phyloP scores from a whole-genome alignment of 768 basidiomycete species.

The Auriscalpium microsporum region DNA sequence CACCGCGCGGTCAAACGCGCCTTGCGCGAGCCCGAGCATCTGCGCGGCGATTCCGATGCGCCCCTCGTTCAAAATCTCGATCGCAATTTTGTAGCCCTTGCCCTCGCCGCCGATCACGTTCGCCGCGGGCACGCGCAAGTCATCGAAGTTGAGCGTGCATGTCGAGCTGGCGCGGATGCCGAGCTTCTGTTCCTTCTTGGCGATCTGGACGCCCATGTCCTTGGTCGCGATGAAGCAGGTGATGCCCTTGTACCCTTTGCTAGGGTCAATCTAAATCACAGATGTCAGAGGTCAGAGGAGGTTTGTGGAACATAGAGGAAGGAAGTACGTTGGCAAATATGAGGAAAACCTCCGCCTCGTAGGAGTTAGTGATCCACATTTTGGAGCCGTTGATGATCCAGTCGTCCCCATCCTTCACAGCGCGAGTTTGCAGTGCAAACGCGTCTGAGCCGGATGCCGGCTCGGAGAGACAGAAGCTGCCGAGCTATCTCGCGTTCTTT shows the following conservation, averaged over 20 bases:
- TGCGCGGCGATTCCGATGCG: constrained; percentile 98
- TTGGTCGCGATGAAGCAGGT: constrained; percentile 95
- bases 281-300: neutral
- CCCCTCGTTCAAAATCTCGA: constrained; percentile 94
- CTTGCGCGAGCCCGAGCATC: constrained; percentile 97
- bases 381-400: constrained; percentile 95
- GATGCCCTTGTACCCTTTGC: constrained; percentile 97
- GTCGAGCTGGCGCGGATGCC: constrained; percentile 96
- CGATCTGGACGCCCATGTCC: constrained; percentile 94
- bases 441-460: constrained; percentile 92
- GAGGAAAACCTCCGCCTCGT: constrained; percentile 84
- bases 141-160: constrained; percentile 91
- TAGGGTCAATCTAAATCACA: constrained; percentile 57
- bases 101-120: constrained; percentile 91
- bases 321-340: constrained; percentile 87
- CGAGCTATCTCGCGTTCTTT: constrained; percentile 47
- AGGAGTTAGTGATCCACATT: constrained; percentile 98
- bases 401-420: constrained; percentile 75
- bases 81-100: constrained; percentile 94
- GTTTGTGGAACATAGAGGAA: neutral
- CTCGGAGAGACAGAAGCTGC: constrained; percentile 94
- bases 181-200: constrained; percentile 98
- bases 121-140: constrained; percentile 75
- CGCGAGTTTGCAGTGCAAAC: constrained; percentile 91
- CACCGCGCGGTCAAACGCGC: constrained; percentile 93